Evolutionary conservation across 495 filamentous ascomycete genomes (phyloP), one percentile per base, ranked within the genome.

Genomic region (Xylaria grammica): DNA sequence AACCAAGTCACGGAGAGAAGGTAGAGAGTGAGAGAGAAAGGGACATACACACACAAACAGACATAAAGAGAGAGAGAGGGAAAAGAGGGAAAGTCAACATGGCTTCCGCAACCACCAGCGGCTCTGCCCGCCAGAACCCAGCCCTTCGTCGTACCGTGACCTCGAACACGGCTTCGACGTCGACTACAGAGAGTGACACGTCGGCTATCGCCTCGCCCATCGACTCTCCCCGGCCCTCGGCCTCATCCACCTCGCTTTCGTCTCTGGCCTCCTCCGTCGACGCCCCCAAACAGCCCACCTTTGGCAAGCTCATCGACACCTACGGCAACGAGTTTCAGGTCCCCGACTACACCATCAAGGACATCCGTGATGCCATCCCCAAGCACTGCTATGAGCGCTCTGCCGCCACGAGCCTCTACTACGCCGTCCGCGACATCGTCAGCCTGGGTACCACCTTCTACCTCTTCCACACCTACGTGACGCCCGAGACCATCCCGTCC

Each of bases 171-270:
- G 48, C 61, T 40, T 9, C 40, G 8, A 42, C 40, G 40, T 9
- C 40, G 8, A 42, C 40, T 6, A 15, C 17, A 17, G 80, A 81
- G 61, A 77, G 78, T 32, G 76, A 78, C 4, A 80, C 86, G 42
- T 90, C 82, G 4, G 84, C 85, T 48, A 79, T 86, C 38, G 84
- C 80, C 40, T 92, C 91, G 11, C 90, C 90, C 6, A 73, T 82
- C 45, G 85, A 89, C 69, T 90, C 87, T 57, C 92, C 93, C 56
- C 82, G 84, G 36, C 87, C 86, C 40, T 96, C 92, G 11, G 86
- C 91, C 20, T 97, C 94, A 9, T 90, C 90, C 22, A 96, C 95
- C 5, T 97, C 94, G 3, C 85, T 97, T 54, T 97, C 94, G 30
- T 97, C 94, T 46, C 82, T 97, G 79, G 87, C 86, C 49, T 95